Evolutionary conservation across 1,139 yeast genomes (phyloP), one percentile per base, ranked within the genome.

Genomic region (Candida sanyaensis): DNA sequence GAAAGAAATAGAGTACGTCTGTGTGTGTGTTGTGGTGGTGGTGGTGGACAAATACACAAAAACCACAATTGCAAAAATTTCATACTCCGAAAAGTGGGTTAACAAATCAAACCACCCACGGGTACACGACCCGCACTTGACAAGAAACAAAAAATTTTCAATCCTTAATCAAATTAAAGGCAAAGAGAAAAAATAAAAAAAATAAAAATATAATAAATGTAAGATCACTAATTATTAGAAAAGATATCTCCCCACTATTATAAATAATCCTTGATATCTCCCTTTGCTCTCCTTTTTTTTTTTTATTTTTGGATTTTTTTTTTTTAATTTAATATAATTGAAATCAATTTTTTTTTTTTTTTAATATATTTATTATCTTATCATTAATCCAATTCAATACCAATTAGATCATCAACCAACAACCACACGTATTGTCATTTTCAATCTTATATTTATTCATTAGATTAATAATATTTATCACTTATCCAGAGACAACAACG

Each of bases 51-150:
- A 17, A 17, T 17, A 17, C 21, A 17, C 21, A 17, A 17, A 17
- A 17, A 17, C 21, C 21, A 6, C 28, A 26, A 6, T 26, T 26
- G 9, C 28, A 6, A 8, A 6, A 26, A 8, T 9, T 30, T 7
- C 38, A 23, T 37, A 37, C 41, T 37, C 41, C 41, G 41, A 37
- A 37, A 37, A 8, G 41, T 37, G 41, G 41, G 41, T 37, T 37
- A 37, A 36, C 17, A 24, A 11, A n/a, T 24, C 21, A 17, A 17
- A 12, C 24, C 28, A 6, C 9, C 2, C 39, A 36, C 38, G 11
- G 4, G 13, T 36, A 13, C 39, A 36, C 39, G 9, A 36, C 39
- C 39, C 28, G 17, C 39, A 36, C n/a, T n/a, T 9, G 13, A 17
- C 28, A 23, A 23, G 11, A 9, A 7, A 24, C 29, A 9, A 24